Evolutionary conservation across 176 grass and related monocot genomes (phyloP), one percentile per base, ranked within the genome.

Genomic region (Stipa capillata): DNA sequence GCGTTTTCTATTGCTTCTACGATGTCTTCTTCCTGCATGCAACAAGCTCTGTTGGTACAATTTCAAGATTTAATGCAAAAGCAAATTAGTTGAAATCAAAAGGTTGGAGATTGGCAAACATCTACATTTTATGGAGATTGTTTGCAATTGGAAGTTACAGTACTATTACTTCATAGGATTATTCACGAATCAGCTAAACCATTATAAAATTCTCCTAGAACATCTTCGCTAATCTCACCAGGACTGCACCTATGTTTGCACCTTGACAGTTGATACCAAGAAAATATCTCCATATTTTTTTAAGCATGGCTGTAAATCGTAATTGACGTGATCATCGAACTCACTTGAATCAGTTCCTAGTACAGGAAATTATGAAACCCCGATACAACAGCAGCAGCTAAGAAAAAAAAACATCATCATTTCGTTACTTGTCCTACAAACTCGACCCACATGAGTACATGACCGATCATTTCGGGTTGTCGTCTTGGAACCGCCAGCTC

Each of bases 1-100:
- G 88, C 88, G 75, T 99, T 92, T 74, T 99, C 96, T 83, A 95
- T 99, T 1, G 90, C 92, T 83, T 93, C 90, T 21, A 76, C 79
- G 27, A 95, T 92, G 43, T 99, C 96, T 61, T 91, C 92, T 21
- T 91, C 90, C 96, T 98, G 84, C 77, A 91, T 64, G 59, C 3
- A 92, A 53, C 20, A 85, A 87, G 14, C 47, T 74, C 37, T 53
- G 35, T 7, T 36, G n/a, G 24, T 7, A 31, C 13, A 15, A 63
- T 43, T 69, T 39, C 60, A 41, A 65, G 40, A 63, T 34, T 69
- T 69, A 4, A 42, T 13, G 7, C 10, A 60, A 45, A 89, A 89
- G 43, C 20, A 53, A 84, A 3, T 62, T 69, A 48, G 18, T 62
- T 80, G 52, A 34, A 33, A 16, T 18, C 45, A 72, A 41, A 70